Evolutionary conservation across 495 filamentous ascomycete genomes (phyloP), one percentile per base, ranked within the genome.

Genomic region (Cercophora sp.): DNA sequence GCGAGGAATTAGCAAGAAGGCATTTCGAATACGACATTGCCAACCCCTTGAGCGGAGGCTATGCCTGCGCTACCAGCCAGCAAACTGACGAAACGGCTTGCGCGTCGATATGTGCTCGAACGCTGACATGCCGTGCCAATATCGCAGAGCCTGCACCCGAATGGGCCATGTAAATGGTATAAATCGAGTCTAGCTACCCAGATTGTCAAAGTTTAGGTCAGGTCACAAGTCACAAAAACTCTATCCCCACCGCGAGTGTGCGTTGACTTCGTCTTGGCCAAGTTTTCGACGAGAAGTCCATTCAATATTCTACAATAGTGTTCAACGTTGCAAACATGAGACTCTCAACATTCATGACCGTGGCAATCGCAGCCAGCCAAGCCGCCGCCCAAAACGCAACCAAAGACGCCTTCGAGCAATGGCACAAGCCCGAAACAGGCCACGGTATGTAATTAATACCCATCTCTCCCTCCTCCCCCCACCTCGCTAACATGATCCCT

Each of bases 401-500:
- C 25, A 22, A 25, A 8, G 48, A 51, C 34, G 35, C 48, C 34
- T 51, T 51, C 31, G 48, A 51, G 35, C 48, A 51, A 51, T 51
- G 48, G 48, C 35, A 31, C 22, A 31, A 31, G 48, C 48, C 48
- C 34, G 36, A 51, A 20, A 36, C 48, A 20, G 48, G 48, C 35
- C 35, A 51, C 23, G 48, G 48, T 51, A 51, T 26, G 35, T 41
- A 10, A 1, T 29, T 22, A 8, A 9, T 16, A 25, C 32, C 4
- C 22, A 2, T 15, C 22, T 0, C 23, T 5, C 8, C 9, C 5
- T 24, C 6, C 11, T 19, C 8, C 24, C 5, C 15, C 9, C 9
- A 19, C 15, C 3, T 41, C 15, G 41, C 11, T 10, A 45, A 25
- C 5, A 13, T 25, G 11, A 18, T 13, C 25, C 15, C 11, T 25